Percentiles rank a stretch among this genome's conserved stretches.
These are phyloP conservation scores for Tuctoria greenei DNA, from an alignment of 176 grass and related monocot genomes.

Conservation along the genomic window DNA sequence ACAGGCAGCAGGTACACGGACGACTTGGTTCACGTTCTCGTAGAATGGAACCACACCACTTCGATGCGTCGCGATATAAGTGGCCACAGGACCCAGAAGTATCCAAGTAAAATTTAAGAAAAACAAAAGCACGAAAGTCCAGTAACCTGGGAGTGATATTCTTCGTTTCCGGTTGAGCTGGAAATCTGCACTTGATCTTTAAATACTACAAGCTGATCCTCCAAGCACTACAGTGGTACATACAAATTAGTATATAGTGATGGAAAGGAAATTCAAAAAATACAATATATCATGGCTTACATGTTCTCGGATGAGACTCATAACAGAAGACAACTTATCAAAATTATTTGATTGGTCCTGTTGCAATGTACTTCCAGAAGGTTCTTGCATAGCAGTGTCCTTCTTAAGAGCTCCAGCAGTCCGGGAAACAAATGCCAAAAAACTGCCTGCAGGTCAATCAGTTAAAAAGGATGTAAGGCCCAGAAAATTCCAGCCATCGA, in stretches of 20 bases:
- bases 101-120: conserved; percentile 6
- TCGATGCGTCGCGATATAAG: too few species aligned
- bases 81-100: neutral
- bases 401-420: conserved; percentile 44
- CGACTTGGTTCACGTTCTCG: neutral
- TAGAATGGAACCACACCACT: neutral
- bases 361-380: conserved; percentile 50
- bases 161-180: conserved; percentile 37
- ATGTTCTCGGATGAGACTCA: conserved; percentile 59
- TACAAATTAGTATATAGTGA: conserved; percentile 26
- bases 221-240: conserved; percentile 51
- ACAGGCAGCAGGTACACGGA: neutral
- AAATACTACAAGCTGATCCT: conserved; percentile 58
- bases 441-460: conserved; percentile 57
- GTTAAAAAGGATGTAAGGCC: conserved; percentile 22
- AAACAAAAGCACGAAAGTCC: conserved; percentile 1
- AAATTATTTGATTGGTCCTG: conserved; percentile 42
- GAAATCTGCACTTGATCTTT: conserved; percentile 48
- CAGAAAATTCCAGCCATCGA: conserved; percentile 6
- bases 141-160: conserved; percentile 66
- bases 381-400: conserved; percentile 45
- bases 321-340: conserved; percentile 53
- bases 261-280: neutral
- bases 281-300: conserved; percentile 41
- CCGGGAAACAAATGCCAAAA: conserved; percentile 62